phyloP scores from a whole-genome alignment of 371 early-diverging fungal species.

The Mortierella sp. region DNA sequence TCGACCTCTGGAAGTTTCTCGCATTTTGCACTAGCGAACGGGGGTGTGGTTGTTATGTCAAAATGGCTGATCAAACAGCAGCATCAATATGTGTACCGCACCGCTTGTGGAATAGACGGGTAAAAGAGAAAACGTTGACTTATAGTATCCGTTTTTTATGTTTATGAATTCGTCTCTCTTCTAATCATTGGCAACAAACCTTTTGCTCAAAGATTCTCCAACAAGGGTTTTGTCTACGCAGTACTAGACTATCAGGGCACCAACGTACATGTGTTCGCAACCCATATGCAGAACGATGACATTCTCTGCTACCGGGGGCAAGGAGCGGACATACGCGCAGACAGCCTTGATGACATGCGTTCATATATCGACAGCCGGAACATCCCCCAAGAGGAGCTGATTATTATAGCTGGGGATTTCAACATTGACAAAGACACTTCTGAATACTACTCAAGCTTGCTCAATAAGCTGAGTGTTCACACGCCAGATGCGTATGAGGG shows the following conservation, averaged over 20 bases:
- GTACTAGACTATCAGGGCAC: conserved; percentile 28
- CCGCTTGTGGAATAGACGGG: conserved; percentile 47
- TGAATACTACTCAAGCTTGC: conserved; percentile 31
- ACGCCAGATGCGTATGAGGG: conserved; percentile 26
- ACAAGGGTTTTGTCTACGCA: conserved; percentile 51
- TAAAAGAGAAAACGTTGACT: conserved; percentile 10
- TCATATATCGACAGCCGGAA: conserved; percentile 34
- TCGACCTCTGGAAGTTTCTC: conserved; percentile 46
- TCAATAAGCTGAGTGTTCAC: conserved; percentile 15
- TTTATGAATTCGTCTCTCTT: too few species aligned
- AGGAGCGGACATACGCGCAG: conserved; percentile 21
- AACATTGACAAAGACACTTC: conserved; percentile 25
- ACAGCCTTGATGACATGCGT: conserved; percentile 23
- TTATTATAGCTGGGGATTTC: conserved; percentile 51
- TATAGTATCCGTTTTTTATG: too few species aligned
- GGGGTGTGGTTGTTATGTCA: conserved; percentile 40
- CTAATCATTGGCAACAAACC: neutral
- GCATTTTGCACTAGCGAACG: conserved; percentile 21
- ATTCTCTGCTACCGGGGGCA: conserved; percentile 17
- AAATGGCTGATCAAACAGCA: conserved; percentile 50
- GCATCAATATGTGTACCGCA: conserved; percentile 35
- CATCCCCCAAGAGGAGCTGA: conserved; percentile 41
- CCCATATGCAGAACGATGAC: conserved; percentile 46
- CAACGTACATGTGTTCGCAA: conserved; percentile 45
- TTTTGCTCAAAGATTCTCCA: conserved; percentile 23